Percentiles rank a stretch among this genome's conserved stretches.
phyloP scores from a whole-genome alignment of 2,329 filamentous ascomycete species.

The Fonsecaea monophora region DNA sequence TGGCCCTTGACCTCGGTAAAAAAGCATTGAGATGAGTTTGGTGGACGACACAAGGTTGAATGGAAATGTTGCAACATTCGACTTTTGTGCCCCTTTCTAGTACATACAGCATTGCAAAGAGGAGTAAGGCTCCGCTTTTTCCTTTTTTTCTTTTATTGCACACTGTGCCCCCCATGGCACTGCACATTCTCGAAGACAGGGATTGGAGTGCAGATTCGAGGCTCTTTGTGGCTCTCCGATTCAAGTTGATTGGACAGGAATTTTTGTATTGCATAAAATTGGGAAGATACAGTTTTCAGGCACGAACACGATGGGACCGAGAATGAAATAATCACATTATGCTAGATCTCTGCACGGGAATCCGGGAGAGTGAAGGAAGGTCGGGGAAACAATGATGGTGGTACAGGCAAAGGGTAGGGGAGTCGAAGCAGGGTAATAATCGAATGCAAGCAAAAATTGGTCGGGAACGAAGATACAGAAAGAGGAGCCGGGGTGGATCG shows the following conservation, averaged over 20 bases:
- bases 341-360: conserved; percentile 24
- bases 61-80: conserved; percentile 30
- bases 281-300: conserved; percentile 33
- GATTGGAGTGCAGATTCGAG: conserved; percentile 19
- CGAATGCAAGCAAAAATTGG: conserved; percentile 8
- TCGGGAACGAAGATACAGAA: not conserved
- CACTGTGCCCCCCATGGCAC: conserved; percentile 17
- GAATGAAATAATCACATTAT: conserved; percentile 31
- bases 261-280: conserved; percentile 35
- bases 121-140: conserved; percentile 10
- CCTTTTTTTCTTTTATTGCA: conserved; percentile 11
- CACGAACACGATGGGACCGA: conserved; percentile 36
- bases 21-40: conserved; percentile 34
- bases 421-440: conserved; percentile 6
- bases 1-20: conserved; percentile 22
- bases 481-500: not conserved
- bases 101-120: conserved; percentile 36
- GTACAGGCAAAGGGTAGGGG: conserved; percentile 2
- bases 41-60: conserved; percentile 24
- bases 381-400: conserved; percentile 17
- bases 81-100: conserved; percentile 27
- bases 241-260: conserved; percentile 31
- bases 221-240: conserved; percentile 16
- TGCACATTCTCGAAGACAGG: conserved; percentile 12
- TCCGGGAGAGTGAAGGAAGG: conserved; percentile 9